phyloP scores from a whole-genome alignment of 2,329 filamentous ascomycete species.

The Orbilia brochopaga region DNA sequence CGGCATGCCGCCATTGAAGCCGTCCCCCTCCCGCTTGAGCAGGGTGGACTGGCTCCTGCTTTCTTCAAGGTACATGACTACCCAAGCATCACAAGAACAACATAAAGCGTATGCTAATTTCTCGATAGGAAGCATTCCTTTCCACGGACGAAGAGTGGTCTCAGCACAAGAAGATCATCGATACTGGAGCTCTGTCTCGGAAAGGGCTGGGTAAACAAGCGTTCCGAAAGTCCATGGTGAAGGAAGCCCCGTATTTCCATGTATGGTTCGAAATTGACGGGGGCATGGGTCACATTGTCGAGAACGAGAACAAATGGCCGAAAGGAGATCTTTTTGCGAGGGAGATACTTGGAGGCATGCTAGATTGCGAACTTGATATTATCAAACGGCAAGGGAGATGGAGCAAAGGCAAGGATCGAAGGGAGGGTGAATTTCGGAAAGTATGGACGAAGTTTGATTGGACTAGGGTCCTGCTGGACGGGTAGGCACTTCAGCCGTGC shows the following conservation, averaged over 20 bases:
- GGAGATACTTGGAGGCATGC: slow-evolving; percentile 89
- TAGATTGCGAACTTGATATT: slow-evolving; percentile 79
- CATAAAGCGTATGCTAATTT: slow-evolving; percentile 10
- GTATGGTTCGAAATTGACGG: slow-evolving; percentile 94
- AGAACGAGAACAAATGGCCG: slow-evolving; percentile 85
- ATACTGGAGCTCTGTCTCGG: slow-evolving; percentile 69
- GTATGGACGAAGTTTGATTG: slow-evolving; percentile 94
- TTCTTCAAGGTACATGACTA: slow-evolving; percentile 71
- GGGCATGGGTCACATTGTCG: slow-evolving; percentile 88
- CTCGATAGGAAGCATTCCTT: slow-evolving; percentile 75
- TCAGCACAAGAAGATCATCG: slow-evolving; percentile 92
- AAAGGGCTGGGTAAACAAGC: slow-evolving; percentile 75
- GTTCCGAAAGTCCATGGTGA: slow-evolving; percentile 81
- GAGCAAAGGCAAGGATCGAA: slow-evolving; percentile 67
- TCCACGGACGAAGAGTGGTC: slow-evolving; percentile 89
- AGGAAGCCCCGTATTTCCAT: slow-evolving; percentile 98
- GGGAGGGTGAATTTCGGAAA: slow-evolving; percentile 79
- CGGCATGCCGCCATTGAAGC: slow-evolving; percentile 84
- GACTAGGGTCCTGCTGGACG: slow-evolving; percentile 69
- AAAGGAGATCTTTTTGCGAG: slow-evolving; percentile 89
- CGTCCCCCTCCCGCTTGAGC: slow-evolving; percentile 84
- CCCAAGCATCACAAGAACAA: slow-evolving; percentile 1
- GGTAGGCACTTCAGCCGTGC: slow-evolving; percentile 51
- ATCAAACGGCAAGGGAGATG: slow-evolving; percentile 91
- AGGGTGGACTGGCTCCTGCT: slow-evolving; percentile 89